Percentiles rank a stretch among this genome's conserved stretches.
These are phyloP conservation scores for Pugionium cornutum DNA, from an alignment of 345 rosid genomes.

Conservation along the genomic window DNA sequence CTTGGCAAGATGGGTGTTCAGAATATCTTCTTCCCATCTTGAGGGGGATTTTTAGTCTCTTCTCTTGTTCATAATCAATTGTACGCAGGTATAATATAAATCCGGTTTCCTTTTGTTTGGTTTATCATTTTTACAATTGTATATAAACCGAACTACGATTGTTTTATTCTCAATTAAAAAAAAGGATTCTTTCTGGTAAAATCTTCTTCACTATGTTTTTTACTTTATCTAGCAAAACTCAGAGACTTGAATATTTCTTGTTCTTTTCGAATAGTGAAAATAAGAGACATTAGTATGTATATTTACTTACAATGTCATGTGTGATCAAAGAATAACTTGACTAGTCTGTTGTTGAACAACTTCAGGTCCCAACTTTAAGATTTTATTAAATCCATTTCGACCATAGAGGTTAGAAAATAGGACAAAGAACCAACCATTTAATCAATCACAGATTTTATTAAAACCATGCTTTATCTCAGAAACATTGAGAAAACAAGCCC, in stretches of 20 bases:
- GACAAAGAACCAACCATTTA: slow-evolving; percentile 21
- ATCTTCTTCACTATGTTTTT: not conserved
- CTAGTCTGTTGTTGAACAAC: slow-evolving; percentile 23
- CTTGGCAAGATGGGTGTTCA: too few relatives aligned
- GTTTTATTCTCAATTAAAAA: too few relatives aligned
- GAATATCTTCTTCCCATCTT: too few relatives aligned
- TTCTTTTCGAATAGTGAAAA: not conserved
- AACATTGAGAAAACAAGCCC: slow-evolving; percentile 23
- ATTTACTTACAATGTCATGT: not conserved
- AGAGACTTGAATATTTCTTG: not conserved
- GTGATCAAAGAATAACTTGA: slow-evolving; percentile 22
- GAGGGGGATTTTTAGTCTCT: too few relatives aligned
- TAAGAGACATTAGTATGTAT: not conserved
- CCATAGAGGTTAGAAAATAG: not conserved
- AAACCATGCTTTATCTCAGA: not conserved
- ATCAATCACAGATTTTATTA: slow-evolving; percentile 24
- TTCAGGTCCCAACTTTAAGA: slow-evolving; percentile 24
- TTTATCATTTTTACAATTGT: too few relatives aligned
- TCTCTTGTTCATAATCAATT: too few relatives aligned
- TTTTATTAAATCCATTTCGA: not conserved
- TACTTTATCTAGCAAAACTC: not conserved
- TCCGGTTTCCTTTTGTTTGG: too few relatives aligned
- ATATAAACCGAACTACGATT: too few relatives aligned
- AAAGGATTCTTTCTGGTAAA: too few relatives aligned
- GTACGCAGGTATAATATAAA: too few relatives aligned